phyloP scores from a whole-genome alignment of 169 alveolate species.

The Cryptosporidium parvum region DNA sequence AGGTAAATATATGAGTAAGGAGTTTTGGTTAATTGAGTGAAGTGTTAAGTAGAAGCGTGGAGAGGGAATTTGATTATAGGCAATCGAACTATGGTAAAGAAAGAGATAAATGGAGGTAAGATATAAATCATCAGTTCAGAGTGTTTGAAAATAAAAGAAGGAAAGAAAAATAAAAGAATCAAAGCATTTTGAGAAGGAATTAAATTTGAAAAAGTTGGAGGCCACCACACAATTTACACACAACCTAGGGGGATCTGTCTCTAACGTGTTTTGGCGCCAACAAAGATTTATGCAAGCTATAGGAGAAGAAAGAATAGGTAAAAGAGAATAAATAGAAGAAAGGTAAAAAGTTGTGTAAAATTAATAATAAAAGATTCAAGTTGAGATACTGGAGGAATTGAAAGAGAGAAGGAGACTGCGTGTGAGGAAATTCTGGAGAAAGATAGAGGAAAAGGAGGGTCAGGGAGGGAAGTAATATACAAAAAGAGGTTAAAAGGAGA shows the following conservation, averaged over 20 bases:
- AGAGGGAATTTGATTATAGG: not conserved
- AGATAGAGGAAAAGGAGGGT: not conserved
- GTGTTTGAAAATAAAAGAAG: not conserved
- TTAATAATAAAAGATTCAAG: too few relatives aligned
- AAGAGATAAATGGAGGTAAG: not conserved
- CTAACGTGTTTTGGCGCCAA: conserved; percentile 36
- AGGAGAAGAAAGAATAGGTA: not conserved
- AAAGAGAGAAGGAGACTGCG: not conserved
- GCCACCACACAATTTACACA: conserved; percentile 27
- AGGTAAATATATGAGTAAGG: not conserved
- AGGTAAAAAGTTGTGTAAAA: not conserved
- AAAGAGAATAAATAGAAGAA: not conserved
- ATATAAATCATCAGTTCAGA: too few relatives aligned
- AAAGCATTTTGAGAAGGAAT: not conserved
- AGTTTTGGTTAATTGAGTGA: too few relatives aligned
- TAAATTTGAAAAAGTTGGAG: not conserved
- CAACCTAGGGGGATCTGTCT: conserved; percentile 17
- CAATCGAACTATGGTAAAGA: too few relatives aligned
- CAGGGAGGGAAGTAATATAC: not conserved
- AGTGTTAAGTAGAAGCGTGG: not conserved
- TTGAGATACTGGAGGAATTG: not conserved
- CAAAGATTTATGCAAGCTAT: not conserved
- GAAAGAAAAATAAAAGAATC: not conserved
- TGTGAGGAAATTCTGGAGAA: not conserved
- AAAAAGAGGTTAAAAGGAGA: not conserved